Conservation (phyloP, 345 rosid genomes). For the Diplotaxis tenuifolia region DNA sequence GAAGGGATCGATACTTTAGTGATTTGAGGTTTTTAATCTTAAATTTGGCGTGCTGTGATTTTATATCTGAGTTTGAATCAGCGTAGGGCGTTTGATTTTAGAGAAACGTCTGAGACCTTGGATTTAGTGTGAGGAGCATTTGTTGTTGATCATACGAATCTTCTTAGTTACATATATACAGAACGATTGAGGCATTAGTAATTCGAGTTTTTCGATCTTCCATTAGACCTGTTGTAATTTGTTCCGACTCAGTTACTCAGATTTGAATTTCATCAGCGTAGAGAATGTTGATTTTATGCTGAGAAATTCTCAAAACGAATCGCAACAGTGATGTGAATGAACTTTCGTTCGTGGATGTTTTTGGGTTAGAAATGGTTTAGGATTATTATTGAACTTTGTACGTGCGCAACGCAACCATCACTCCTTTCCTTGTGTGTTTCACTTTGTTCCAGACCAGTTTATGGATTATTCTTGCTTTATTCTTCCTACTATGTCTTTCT, state of each 20-base stretch:
- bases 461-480: background rate
- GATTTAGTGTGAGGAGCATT: background rate
- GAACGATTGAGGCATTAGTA: background rate
- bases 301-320: background rate
- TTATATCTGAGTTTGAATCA: background rate
- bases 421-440: background rate
- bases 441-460: too few species aligned
- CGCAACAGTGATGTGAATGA: background rate
- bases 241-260: slow-evolving; percentile 6
- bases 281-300: background rate
- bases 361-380: background rate
- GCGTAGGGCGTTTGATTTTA: background rate
- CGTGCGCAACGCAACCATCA: background rate
- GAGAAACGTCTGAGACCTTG: background rate
- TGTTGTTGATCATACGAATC: background rate
- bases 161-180: background rate
- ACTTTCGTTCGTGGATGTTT: background rate
- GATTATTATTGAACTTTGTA: background rate
- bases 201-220: background rate
- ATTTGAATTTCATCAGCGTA: slow-evolving; percentile 11
- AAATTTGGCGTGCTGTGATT: background rate
- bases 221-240: background rate
- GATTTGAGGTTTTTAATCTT: background rate
- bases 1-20: background rate
- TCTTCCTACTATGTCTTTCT: background rate